Evolutionary conservation across 2,329 filamentous ascomycete genomes (phyloP).

Genomic region (Thelonectria discophora): DNA sequence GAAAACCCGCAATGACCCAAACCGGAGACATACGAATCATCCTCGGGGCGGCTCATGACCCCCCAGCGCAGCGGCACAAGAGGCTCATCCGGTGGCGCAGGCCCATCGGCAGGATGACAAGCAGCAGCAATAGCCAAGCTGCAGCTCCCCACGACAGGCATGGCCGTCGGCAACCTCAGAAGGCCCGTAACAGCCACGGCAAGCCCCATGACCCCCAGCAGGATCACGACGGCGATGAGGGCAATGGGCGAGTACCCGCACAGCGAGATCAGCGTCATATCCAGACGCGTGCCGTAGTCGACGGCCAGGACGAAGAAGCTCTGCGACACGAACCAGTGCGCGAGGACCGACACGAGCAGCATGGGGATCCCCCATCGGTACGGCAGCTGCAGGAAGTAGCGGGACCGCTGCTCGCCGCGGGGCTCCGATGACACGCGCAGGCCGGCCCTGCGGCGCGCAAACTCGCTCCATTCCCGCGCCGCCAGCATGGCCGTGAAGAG

Average conservation of each 20-base stretch:
- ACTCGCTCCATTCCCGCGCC: constrained; percentile 8
- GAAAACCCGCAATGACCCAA: constrained; percentile 20
- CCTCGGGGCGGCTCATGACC: constrained; percentile 1
- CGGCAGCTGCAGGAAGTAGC: constrained; percentile 13
- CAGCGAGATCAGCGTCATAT: neutral
- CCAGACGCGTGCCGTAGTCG: neutral
- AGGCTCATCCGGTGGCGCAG: constrained; percentile 6
- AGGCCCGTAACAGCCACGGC: neutral
- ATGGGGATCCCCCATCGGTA: constrained; percentile 9
- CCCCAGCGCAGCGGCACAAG: constrained; percentile 10
- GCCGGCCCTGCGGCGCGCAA: neutral
- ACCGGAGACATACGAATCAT: neutral
- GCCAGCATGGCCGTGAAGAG: constrained; percentile 6
- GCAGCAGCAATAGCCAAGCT: constrained; percentile 23
- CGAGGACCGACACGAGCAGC: neutral
- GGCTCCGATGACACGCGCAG: neutral
- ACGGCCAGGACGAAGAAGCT: constrained; percentile 4
- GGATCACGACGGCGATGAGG: constrained; percentile 5
- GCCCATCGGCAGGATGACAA: constrained; percentile 9
- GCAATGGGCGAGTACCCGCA: constrained; percentile 12
- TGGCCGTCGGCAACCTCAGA: constrained; percentile 3
- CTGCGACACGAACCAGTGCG: constrained; percentile 10
- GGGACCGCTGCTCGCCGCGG: constrained; percentile 5
- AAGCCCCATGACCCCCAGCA: neutral
- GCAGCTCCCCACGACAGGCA: constrained; percentile 17